These are phyloP conservation scores for Dactylonectria estremocensis DNA, from an alignment of 2,329 filamentous ascomycete genomes.

Conservation along the genomic window DNA sequence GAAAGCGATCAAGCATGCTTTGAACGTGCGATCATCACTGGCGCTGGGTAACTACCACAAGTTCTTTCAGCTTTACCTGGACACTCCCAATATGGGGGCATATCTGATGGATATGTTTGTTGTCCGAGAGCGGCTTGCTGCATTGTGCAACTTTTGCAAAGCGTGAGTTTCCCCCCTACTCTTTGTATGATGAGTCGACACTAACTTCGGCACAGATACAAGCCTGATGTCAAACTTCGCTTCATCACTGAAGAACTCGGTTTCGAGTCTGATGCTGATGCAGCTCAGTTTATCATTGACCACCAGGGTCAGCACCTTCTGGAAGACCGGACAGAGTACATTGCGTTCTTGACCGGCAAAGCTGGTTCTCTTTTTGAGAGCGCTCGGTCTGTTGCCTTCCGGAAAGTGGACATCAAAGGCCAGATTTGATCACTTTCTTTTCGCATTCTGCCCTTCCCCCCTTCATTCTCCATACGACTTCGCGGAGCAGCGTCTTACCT, in stretches of 20 bases:
- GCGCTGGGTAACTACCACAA: slow-evolving; percentile 97
- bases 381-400: slow-evolving; percentile 81
- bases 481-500: slow-evolving; percentile 26
- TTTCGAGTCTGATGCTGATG: slow-evolving; percentile 93
- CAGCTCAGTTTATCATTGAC: slow-evolving; percentile 90
- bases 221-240: slow-evolving; percentile 88
- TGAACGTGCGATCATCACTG: slow-evolving; percentile 91
- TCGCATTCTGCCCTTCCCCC: slow-evolving; percentile 14
- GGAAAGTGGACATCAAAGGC: slow-evolving; percentile 95
- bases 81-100: slow-evolving; percentile 96
- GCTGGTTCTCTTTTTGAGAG: slow-evolving; percentile 81
- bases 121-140: slow-evolving; percentile 90
- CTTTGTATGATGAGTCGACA: slow-evolving; percentile 17
- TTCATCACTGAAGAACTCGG: slow-evolving; percentile 97
- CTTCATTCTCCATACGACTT: slow-evolving; percentile 19
- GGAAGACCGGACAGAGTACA: slow-evolving; percentile 81
- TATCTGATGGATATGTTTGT: slow-evolving; percentile 99
- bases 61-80: slow-evolving; percentile 96
- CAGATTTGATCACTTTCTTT: slow-evolving; percentile 77
- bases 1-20: slow-evolving; percentile 87
- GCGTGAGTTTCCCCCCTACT: slow-evolving; percentile 75
- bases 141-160: slow-evolving; percentile 93
- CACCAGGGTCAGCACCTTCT: slow-evolving; percentile 83
- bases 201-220: slow-evolving; percentile 81
- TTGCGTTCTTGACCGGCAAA: slow-evolving; percentile 82